Base-by-base conservation (phyloP, 1,284 basidiomycete species). In the Dichomitus squalens region DNA sequence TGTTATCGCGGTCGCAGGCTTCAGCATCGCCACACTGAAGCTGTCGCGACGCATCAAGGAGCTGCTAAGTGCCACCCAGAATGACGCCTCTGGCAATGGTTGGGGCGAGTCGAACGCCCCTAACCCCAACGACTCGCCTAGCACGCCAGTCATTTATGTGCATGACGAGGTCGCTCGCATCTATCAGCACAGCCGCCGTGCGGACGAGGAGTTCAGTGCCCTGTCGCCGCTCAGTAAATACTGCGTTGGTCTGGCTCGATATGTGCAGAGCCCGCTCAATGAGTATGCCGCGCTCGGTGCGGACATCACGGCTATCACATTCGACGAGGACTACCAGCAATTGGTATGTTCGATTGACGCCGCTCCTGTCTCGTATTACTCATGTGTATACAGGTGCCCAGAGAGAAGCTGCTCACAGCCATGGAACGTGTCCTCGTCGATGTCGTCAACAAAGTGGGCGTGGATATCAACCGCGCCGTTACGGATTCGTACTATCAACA, bases 401-500 rank as follows among this genome's bases (percentile, higher is more conserved):
- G 80, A 61, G 96, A 97, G 67, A 96, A 95, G 69, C 78, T 99
- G 21, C 75, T 94, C 52, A 74, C 80, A 14, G 86, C 90, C 8
- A 83, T 98, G 31, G 97, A 99, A 73, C 86, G 93, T 36, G 88
- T 87, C 40, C 76, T 99, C 39, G 93, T 97, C 53, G 95, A 98
- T 68, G 80, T 92, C 18, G 90, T 93, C 59, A 98, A 96, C 75
- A 88, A 87, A 66, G 89, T 95, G 60, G 97, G 97, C 23, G 94
- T 99, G 43, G 96, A 98, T 70, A 92, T 99, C 76, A 98, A 99
- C 72, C 88, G 88, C 29, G 93, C 94, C 31, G 87, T 95, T 27
- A 86, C 86, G 2, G 93, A 97, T 72, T 71, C 86, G 1, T 98
- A 98, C 72, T 92, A 96, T 67, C 89, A 92, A 64, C 81, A 89